A percentile compares a stretch with the other conserved stretches of the same genome.
Evolutionary conservation across 2,329 filamentous ascomycete species (phyloP).

Genomic region (Penicillium oxalicum): DNA sequence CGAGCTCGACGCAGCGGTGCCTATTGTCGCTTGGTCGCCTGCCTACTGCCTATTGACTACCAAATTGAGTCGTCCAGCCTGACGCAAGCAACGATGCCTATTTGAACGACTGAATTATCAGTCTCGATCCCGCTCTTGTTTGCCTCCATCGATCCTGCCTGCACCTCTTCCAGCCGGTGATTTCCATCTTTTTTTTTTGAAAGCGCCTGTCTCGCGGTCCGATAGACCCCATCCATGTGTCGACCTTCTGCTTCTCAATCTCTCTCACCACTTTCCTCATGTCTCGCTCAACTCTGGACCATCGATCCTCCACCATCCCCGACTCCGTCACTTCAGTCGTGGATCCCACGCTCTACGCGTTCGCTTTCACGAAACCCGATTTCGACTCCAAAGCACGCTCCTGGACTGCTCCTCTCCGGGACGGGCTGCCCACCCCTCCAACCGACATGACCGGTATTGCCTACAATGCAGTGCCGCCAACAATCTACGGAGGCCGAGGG

Average conservation of each 20-base stretch:
- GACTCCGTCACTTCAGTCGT: slow-evolving; percentile 24
- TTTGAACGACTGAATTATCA: too few species aligned
- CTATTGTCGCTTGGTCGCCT: too few species aligned
- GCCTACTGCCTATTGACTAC: too few species aligned
- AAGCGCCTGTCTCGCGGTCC: background rate
- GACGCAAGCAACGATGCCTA: too few species aligned
- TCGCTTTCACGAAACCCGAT: slow-evolving; percentile 11
- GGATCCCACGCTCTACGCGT: slow-evolving; percentile 17
- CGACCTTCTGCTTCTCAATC: slow-evolving; percentile 8
- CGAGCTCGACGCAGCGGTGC: too few species aligned
- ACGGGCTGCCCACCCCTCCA: slow-evolving; percentile 39
- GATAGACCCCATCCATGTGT: slow-evolving; percentile 11
- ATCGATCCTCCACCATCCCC: slow-evolving; percentile 23
- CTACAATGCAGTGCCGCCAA: slow-evolving; percentile 28
- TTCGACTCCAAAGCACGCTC: slow-evolving; percentile 16
- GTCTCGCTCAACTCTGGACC: slow-evolving; percentile 28
- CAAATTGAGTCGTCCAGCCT: too few species aligned
- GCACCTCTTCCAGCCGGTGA: background rate
- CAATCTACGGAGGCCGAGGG: slow-evolving; percentile 28
- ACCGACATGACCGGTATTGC: slow-evolving; percentile 40
- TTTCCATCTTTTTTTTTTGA: background rate
- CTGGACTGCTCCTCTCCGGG: slow-evolving; percentile 35
- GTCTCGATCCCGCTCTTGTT: background rate
- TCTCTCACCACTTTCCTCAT: slow-evolving; percentile 23
- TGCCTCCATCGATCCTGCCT: background rate